These are phyloP conservation scores for Xylaria sp. DNA, from an alignment of 2,329 filamentous ascomycete species.

Conservation along the genomic window DNA sequence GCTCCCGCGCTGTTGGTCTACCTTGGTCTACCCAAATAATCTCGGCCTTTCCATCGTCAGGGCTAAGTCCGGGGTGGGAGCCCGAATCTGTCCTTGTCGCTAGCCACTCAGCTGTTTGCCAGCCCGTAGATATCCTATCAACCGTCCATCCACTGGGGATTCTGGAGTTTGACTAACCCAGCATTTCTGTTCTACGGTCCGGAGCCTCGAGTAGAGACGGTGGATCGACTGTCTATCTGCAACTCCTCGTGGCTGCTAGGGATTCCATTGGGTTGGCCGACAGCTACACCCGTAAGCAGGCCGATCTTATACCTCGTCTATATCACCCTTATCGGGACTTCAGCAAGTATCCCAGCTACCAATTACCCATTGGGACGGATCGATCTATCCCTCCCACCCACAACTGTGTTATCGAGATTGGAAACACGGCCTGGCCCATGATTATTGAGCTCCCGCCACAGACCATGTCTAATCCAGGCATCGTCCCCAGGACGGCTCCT, in stretches of 20 bases:
- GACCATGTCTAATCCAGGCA: slow-evolving; percentile 64
- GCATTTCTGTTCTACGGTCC: slow-evolving; percentile 18
- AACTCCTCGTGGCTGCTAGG: slow-evolving; percentile 6
- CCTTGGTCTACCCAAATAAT: slow-evolving; percentile 21
- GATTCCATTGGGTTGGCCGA: slow-evolving; percentile 16
- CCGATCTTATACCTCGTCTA: slow-evolving; percentile 21
- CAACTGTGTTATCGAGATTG: slow-evolving; percentile 34
- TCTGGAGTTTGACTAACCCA: slow-evolving; percentile 17
- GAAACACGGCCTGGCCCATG: slow-evolving; percentile 31
- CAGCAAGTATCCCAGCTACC: slow-evolving; percentile 18
- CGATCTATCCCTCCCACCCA: slow-evolving; percentile 38
- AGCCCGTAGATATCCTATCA: slow-evolving; percentile 32
- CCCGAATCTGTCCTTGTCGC: slow-evolving; percentile 12
- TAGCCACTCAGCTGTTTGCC: slow-evolving; percentile 26
- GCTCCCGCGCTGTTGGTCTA: slow-evolving; percentile 24
- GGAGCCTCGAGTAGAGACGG: slow-evolving; percentile 30
- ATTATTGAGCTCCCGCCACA: slow-evolving; percentile 46
- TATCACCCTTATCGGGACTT: slow-evolving; percentile 29
- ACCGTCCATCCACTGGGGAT: slow-evolving; percentile 15
- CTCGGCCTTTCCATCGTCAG: slow-evolving; percentile 15
- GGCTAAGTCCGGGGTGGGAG: slow-evolving; percentile 12
- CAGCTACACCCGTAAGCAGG: slow-evolving; percentile 32
- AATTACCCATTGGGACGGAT: slow-evolving; percentile 16
- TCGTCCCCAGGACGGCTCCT: slow-evolving; percentile 70
- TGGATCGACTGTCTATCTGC: slow-evolving; percentile 27